These are phyloP conservation scores for Bipolaris zeicola DNA, from an alignment of 2,329 filamentous ascomycete species.

Conservation along the genomic window DNA sequence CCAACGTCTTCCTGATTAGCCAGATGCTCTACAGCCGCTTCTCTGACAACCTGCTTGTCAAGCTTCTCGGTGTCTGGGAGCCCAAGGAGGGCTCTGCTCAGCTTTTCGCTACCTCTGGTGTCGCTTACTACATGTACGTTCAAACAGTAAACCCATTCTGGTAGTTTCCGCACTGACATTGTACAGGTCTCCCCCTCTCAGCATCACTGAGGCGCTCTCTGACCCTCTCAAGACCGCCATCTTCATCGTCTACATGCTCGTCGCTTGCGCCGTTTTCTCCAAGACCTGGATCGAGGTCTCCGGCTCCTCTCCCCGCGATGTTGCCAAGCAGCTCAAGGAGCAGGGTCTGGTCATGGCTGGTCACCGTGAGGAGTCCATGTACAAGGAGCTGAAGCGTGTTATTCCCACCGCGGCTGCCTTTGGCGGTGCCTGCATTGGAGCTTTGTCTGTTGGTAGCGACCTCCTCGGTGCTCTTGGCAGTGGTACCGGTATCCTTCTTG, in stretches of 20 bases:
- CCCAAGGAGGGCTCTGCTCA: constrained; percentile 94
- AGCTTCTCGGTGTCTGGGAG: constrained; percentile 98
- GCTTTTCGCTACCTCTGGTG: constrained; percentile 88
- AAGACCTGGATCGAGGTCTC: constrained; percentile 99
- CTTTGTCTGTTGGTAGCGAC: constrained; percentile 92
- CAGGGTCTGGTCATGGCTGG: constrained; percentile 99
- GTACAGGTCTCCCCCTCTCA: constrained; percentile 78
- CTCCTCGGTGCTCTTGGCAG: constrained; percentile 94
- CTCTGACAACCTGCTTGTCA: constrained; percentile 97
- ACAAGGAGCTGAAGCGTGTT: constrained; percentile 99
- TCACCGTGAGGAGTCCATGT: constrained; percentile 99
- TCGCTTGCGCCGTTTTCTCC: constrained; percentile 96
- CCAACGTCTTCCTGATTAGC: constrained; percentile 98
- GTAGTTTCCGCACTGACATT: constrained; percentile 17
- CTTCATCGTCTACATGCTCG: constrained; percentile 97
- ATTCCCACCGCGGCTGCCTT: constrained; percentile 98
- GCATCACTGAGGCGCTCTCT: constrained; percentile 94
- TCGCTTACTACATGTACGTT: constrained; percentile 92
- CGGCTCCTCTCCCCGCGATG: constrained; percentile 94
- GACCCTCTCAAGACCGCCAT: constrained; percentile 96
- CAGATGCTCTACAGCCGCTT: constrained; percentile 99
- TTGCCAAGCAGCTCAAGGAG: constrained; percentile 99
- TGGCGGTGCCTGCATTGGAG: constrained; percentile 98
- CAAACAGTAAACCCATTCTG: neutral
- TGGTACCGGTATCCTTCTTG: constrained; percentile 95